Conservation (phyloP, 73 alveolate species). For the Blepharisma stoltei region DNA sequence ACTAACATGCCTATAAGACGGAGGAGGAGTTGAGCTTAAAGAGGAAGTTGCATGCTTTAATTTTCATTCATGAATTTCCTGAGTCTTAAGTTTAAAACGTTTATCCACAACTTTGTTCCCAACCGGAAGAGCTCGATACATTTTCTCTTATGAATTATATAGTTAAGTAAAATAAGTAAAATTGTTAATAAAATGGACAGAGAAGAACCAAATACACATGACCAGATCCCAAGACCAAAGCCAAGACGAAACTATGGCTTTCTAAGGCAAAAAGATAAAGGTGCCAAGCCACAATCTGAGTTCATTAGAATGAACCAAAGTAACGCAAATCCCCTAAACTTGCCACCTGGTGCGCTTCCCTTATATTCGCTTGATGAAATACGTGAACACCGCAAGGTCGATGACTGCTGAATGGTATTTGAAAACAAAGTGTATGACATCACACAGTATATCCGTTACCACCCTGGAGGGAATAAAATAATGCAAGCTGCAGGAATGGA, state of each 20-base stretch:
- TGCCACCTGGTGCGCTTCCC: not conserved
- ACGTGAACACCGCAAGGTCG: constrained; percentile 1
- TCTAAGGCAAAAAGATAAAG: no score
- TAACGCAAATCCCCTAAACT: no score
- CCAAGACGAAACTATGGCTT: no score
- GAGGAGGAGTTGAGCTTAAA: constrained; percentile 23
- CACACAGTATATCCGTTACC: constrained; percentile 21
- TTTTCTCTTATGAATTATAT: constrained; percentile 2
- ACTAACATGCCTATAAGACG: not conserved
- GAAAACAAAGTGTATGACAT: constrained; percentile 40
- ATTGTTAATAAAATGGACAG: no score
- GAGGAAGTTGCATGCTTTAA: constrained; percentile 25
- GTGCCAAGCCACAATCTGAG: no score
- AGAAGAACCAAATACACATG: no score
- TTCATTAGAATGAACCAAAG: no score
- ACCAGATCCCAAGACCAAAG: no score
- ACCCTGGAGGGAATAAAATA: constrained; percentile 65
- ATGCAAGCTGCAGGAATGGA: constrained; percentile 82
- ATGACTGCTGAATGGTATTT: constrained; percentile 42
- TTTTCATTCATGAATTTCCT: constrained; percentile 27
- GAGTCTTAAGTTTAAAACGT: constrained; percentile 32
- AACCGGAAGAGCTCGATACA: constrained; percentile 38
- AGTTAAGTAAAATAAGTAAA: no score
- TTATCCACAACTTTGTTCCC: constrained; percentile 32
- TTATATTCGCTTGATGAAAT: constrained; percentile 11